Evolutionary conservation across 2,329 filamentous ascomycete genomes (phyloP).

Genomic region (Aureobasidium uvarum): DNA sequence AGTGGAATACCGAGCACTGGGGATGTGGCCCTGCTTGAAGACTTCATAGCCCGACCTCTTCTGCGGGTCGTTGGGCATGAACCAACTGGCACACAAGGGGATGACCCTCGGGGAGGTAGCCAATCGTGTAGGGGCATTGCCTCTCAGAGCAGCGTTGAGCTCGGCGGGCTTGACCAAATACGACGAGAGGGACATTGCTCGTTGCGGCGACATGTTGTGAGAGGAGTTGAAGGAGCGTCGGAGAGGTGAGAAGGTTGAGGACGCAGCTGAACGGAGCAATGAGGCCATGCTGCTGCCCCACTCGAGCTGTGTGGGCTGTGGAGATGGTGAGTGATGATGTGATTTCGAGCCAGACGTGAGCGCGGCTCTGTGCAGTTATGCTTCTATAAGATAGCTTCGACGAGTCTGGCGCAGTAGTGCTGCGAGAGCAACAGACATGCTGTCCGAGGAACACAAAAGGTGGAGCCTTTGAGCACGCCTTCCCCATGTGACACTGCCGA

Average conservation of each 20-base stretch:
- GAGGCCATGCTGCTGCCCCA: conserved; percentile 20
- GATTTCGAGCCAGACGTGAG: neutral
- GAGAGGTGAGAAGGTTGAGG: conserved; percentile 14
- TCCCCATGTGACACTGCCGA: conserved; percentile 10
- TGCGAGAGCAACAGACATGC: neutral
- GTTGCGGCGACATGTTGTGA: conserved; percentile 11
- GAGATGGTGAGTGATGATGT: conserved; percentile 4
- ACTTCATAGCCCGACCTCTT: conserved; percentile 74
- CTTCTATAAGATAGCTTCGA: too few relatives aligned
- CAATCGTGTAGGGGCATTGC: conserved; percentile 75
- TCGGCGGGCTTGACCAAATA: conserved; percentile 86
- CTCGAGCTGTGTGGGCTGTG: conserved; percentile 3
- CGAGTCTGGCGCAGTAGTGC: too few relatives aligned
- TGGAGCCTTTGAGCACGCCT: conserved; percentile 13
- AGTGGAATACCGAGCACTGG: conserved; percentile 61
- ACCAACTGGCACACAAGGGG: conserved; percentile 91
- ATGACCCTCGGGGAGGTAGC: conserved; percentile 80
- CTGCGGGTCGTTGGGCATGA: conserved; percentile 80
- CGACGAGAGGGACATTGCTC: conserved; percentile 58
- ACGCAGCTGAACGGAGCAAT: neutral
- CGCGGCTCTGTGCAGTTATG: neutral
- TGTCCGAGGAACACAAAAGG: neutral
- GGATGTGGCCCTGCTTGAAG: conserved; percentile 81
- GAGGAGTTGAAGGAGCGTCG: neutral
- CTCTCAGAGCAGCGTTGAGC: conserved; percentile 75